Evolutionary conservation across 208 protist genomes (phyloP).

Genomic region (Trypanosoma caninum): DNA sequence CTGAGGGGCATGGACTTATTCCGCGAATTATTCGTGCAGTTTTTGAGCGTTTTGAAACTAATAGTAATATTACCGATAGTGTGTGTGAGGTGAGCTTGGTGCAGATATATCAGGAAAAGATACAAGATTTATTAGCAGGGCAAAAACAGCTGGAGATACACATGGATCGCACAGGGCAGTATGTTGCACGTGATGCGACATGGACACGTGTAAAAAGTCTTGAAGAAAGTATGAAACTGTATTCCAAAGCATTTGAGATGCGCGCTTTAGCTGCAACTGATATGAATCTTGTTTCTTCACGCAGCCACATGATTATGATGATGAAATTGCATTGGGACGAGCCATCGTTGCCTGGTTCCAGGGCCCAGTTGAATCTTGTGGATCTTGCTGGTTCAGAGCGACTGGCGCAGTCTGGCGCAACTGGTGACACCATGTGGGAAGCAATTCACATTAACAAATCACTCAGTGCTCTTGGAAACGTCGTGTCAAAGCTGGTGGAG

Average conservation of each 20-base stretch:
- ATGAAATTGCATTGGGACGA: slow-evolving; percentile 90
- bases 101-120: slow-evolving; percentile 90
- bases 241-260: slow-evolving; percentile 64
- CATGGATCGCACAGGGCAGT: slow-evolving; percentile 85
- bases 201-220: slow-evolving; percentile 61
- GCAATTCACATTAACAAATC: slow-evolving; percentile 94
- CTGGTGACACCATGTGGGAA: slow-evolving; percentile 87
- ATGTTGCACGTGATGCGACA: slow-evolving; percentile 79
- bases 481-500: slow-evolving; percentile 89
- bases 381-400: slow-evolving; percentile 94
- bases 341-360: slow-evolving; percentile 73
- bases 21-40: slow-evolving; percentile 74
- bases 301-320: slow-evolving; percentile 91
- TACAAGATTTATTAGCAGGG: slow-evolving; percentile 81
- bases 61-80: slow-evolving; percentile 68
- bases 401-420: slow-evolving; percentile 78
- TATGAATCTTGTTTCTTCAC: slow-evolving; percentile 90
- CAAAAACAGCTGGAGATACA: slow-evolving; percentile 86
- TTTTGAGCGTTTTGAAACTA: slow-evolving; percentile 58
- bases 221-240: slow-evolving; percentile 81
- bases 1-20: slow-evolving; percentile 52
- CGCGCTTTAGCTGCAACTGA: slow-evolving; percentile 79
- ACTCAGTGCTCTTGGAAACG: slow-evolving; percentile 91
- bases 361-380: slow-evolving; percentile 90
- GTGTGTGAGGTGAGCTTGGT: slow-evolving; percentile 77